Conservation (phyloP, 1,139 yeast genomes). For the Lodderomyces orthopsilosis region DNA sequence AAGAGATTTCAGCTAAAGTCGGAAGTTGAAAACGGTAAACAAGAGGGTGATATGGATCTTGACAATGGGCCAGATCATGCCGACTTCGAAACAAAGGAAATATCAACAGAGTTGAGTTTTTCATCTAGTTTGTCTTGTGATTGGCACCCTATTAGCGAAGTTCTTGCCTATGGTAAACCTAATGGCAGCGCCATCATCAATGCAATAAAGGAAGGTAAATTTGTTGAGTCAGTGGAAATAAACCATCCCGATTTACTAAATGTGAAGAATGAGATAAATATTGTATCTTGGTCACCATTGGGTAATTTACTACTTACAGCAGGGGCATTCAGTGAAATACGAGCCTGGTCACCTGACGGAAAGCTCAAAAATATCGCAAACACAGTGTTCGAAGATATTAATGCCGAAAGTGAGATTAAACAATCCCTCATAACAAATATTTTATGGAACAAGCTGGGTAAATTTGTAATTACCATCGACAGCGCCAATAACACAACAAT, state of each 20-base stretch:
- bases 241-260: slow-evolving; percentile 29
- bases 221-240: slow-evolving; percentile 35
- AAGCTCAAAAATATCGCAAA: slow-evolving; percentile 54
- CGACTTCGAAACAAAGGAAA: slow-evolving; percentile 21
- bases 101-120: slow-evolving; percentile 23
- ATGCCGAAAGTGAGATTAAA: slow-evolving; percentile 9
- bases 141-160: slow-evolving; percentile 42
- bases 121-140: slow-evolving; percentile 31
- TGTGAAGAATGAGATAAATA: slow-evolving; percentile 31
- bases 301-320: slow-evolving; percentile 60
- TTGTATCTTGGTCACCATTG: slow-evolving; percentile 61
- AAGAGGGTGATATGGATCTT: slow-evolving; percentile 6
- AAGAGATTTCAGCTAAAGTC: slow-evolving; percentile 18
- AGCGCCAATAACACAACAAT: slow-evolving; percentile 30
- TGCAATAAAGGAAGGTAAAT: slow-evolving; percentile 29
- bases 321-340: slow-evolving; percentile 59
- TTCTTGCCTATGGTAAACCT: slow-evolving; percentile 37
- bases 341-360: slow-evolving; percentile 70
- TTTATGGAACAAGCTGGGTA: slow-evolving; percentile 38
- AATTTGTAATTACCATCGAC: slow-evolving; percentile 34
- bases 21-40: slow-evolving; percentile 11
- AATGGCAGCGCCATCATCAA: slow-evolving; percentile 36
- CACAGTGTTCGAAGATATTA: slow-evolving; percentile 14
- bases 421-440: slow-evolving; percentile 21
- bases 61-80: slow-evolving; percentile 9